These are phyloP conservation scores for Mangifera indica DNA, from an alignment of 345 rosid genomes.

Conservation along the genomic window DNA sequence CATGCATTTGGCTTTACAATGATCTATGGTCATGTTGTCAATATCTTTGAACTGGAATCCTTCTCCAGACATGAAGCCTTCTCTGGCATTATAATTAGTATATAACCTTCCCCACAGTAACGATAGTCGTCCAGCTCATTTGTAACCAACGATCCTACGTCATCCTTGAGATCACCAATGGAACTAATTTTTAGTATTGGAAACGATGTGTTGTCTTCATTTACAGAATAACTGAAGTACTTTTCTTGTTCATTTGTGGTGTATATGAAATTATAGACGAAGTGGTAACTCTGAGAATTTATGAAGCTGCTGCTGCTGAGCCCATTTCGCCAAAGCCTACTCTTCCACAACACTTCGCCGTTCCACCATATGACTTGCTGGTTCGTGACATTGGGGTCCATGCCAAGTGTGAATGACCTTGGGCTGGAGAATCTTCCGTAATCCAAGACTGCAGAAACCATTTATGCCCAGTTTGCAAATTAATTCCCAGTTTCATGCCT, in stretches of 20 bases:
- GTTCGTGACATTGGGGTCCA: conserved; percentile 26
- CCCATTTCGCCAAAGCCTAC: conserved; percentile 23
- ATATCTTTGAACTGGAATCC: conserved; percentile 11
- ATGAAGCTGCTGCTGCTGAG: not conserved
- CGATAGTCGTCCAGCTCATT: no score
- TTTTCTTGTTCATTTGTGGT: conserved; percentile 17
- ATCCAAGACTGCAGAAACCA: conserved; percentile 39
- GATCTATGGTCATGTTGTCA: not conserved
- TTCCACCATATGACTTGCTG: conserved; percentile 26
- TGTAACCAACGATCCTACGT: no score
- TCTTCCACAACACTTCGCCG: conserved; percentile 26
- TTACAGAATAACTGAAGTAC: conserved; percentile 15
- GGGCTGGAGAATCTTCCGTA: conserved; percentile 16
- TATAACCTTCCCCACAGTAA: no score
- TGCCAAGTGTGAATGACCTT: conserved; percentile 27
- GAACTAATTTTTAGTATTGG: not conserved
- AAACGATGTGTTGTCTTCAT: not conserved
- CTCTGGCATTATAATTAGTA: not conserved
- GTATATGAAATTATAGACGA: conserved; percentile 11
- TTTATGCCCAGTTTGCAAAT: conserved; percentile 28
- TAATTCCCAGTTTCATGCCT: conserved; percentile 46
- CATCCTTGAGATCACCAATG: not conserved
- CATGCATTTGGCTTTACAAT: conserved; percentile 20
- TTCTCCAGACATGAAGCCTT: conserved; percentile 6
- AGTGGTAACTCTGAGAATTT: fast-evolving